Conservation (phyloP, 352 stramenopile species). For the Phytophthora quininea region DNA sequence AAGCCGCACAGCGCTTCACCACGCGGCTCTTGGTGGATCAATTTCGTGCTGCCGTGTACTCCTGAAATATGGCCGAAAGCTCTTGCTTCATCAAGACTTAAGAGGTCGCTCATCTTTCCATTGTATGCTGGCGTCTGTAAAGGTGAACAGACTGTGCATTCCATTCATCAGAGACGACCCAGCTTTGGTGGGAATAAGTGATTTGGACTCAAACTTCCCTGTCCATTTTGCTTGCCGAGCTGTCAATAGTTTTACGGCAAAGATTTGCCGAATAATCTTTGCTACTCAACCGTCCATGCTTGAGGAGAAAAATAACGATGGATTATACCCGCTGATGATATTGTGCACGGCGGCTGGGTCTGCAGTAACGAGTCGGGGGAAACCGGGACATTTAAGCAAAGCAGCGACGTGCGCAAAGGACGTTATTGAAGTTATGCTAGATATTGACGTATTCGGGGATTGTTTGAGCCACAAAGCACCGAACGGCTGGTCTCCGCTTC, state of each 20-base stretch:
- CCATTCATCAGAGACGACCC: slow-evolving; percentile 37
- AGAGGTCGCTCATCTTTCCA: slow-evolving; percentile 62
- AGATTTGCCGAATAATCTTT: slow-evolving; percentile 58
- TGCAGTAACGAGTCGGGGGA: slow-evolving; percentile 2
- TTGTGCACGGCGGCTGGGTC: slow-evolving; percentile 44
- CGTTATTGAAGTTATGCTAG: slow-evolving; percentile 55
- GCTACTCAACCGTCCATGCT: slow-evolving; percentile 38
- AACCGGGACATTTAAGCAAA: slow-evolving; percentile 8
- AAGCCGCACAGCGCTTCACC: slow-evolving; percentile 61
- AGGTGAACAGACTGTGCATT: slow-evolving; percentile 58
- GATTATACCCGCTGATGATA: slow-evolving; percentile 51
- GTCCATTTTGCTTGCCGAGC: slow-evolving; percentile 72
- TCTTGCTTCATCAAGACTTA: slow-evolving; percentile 62
- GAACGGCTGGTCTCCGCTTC: slow-evolving; percentile 56
- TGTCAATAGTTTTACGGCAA: slow-evolving; percentile 51
- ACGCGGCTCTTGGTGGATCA: slow-evolving; percentile 52
- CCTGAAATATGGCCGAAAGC: slow-evolving; percentile 43
- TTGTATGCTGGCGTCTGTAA: slow-evolving; percentile 50
- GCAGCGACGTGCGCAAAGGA: slow-evolving; percentile 31
- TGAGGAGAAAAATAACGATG: slow-evolving; percentile 44
- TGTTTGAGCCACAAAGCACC: slow-evolving; percentile 47
- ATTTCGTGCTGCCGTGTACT: slow-evolving; percentile 41
- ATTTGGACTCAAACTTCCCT: slow-evolving; percentile 52
- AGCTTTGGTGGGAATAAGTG: slow-evolving; percentile 44
- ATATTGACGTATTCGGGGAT: slow-evolving; percentile 64